Base-by-base conservation (phyloP, 257 asterid species). In the Orobanche coerulescens region DNA sequence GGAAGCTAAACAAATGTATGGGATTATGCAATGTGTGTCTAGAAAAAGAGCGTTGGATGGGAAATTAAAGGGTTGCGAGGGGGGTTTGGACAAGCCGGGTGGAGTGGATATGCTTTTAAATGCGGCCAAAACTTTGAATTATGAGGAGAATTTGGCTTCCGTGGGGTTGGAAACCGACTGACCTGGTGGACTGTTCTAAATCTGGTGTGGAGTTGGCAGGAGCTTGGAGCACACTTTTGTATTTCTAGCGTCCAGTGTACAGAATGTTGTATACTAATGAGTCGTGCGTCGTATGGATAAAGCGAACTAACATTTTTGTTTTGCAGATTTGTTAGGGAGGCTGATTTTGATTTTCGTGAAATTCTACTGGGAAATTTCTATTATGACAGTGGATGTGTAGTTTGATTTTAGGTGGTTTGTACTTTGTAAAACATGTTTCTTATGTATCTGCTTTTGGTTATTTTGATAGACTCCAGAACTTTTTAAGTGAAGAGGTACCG, bases 101-200 rank as follows among this genome's bases (percentile, higher is more conserved):
- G 92, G 87, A 10, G 78, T 84, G 72, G 94, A 85, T 59, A 83
- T 83, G 96, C 92, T 88, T 69, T 67, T 85, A 34, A 78, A 72
- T 69, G 96, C 96, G 49, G 94, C 87, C 44, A 78, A 65, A 74
- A 79, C 90, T 64, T 75, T 88, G 52, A 85, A 82, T 72, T 66
- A 55, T 20, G 87, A 83, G 64, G 94, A 81, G 64, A 77, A 68
- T 61, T 36, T 73, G 44, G 74, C 61, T 28, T 77, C 77, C 19
- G 62, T 55, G 65, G 78, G 66, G 37, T 36, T 62, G 19, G 76
- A 76, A 23, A 51, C 53, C 46, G 9, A 40, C 37, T 37, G 42
- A 57, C 30, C 16, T 15, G 16, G 25, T 6, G 5, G 5, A 26
- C 3, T n/a, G n/a, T n/a, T n/a, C n/a, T n/a, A n/a, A n/a, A n/a